phyloP scores from a whole-genome alignment of 1,284 basidiomycete species.

The Schizophyllum amplum region DNA sequence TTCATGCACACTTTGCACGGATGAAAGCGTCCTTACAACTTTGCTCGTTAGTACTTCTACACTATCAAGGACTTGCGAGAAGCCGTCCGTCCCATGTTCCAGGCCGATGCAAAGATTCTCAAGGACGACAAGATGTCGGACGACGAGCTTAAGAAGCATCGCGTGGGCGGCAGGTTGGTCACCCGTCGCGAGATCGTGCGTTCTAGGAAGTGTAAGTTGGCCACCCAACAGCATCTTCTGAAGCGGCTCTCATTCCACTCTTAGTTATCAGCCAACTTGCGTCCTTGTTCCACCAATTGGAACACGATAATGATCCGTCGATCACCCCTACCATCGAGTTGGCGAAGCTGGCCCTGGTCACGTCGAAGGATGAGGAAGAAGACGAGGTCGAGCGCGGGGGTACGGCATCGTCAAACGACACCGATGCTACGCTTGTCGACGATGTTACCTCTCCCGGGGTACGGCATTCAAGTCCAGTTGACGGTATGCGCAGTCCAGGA shows the following conservation, averaged over 20 bases:
- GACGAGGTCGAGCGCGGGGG: conserved; percentile 66
- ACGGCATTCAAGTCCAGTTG: neutral
- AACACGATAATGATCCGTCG: conserved; percentile 55
- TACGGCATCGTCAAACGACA: conserved; percentile 70
- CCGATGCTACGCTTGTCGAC: conserved; percentile 77
- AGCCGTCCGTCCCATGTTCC: conserved; percentile 57
- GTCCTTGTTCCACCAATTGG: conserved; percentile 72
- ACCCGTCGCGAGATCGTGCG: conserved; percentile 73
- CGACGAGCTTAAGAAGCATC: conserved; percentile 70
- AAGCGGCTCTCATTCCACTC: conserved; percentile 8
- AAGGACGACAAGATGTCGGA: conserved; percentile 69
- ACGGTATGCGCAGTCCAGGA: conserved; percentile 9
- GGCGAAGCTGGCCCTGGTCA: conserved; percentile 88
- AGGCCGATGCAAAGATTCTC: conserved; percentile 42
- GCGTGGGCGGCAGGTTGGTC: conserved; percentile 82
- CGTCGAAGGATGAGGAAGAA: conserved; percentile 83
- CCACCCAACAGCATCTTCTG: conserved; percentile 2
- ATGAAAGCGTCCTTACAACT: conserved; percentile 7
- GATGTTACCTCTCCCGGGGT: conserved; percentile 41
- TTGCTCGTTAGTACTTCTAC: conserved; percentile 72
- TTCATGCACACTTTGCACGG: conserved; percentile 3
- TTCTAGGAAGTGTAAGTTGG: conserved; percentile 72
- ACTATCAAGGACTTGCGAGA: conserved; percentile 86
- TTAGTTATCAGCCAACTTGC: conserved; percentile 76
- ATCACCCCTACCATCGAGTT: conserved; percentile 82